Percentiles rank a stretch among this genome's conserved stretches.
Evolutionary conservation across 1,139 yeast species (phyloP).

Genomic region (Torulaspora pretoriensis): DNA sequence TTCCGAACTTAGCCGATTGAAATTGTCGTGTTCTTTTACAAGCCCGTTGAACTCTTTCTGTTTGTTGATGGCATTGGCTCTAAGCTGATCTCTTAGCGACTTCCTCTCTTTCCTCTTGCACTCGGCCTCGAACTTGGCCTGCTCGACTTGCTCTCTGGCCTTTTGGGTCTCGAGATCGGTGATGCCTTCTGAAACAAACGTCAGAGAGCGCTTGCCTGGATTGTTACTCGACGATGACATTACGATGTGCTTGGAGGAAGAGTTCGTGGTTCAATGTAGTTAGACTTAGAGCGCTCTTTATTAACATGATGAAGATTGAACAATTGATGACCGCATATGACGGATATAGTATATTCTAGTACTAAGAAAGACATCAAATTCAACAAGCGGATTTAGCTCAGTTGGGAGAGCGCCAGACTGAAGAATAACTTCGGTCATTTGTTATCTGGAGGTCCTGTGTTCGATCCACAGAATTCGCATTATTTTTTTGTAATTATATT

Average conservation of each 20-base stretch:
- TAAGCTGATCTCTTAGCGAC: slow-evolving; percentile 30
- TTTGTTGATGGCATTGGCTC: slow-evolving; percentile 29
- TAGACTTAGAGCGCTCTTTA: not conserved
- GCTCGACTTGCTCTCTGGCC: slow-evolving; percentile 24
- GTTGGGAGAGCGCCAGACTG: slow-evolving; percentile 36
- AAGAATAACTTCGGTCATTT: slow-evolving; percentile 24
- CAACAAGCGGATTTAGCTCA: slow-evolving; percentile 30
- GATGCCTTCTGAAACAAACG: slow-evolving; percentile 30
- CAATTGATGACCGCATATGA: not conserved
- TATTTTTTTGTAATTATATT: slow-evolving; percentile 22
- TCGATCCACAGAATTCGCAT: slow-evolving; percentile 86
- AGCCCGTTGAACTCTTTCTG: slow-evolving; percentile 24
- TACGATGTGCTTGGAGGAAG: not conserved
- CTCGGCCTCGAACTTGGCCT: slow-evolving; percentile 25
- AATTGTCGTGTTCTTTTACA: slow-evolving; percentile 27
- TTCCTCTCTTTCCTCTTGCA: slow-evolving; percentile 25
- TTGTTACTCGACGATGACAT: slow-evolving; percentile 6
- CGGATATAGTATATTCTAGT: not conserved
- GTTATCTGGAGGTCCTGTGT: slow-evolving; percentile 83
- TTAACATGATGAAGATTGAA: not conserved
- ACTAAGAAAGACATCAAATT: not conserved
- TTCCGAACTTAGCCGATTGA: slow-evolving; percentile 25
- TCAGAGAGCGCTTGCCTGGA: slow-evolving; percentile 11
- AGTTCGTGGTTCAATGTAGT: no score
- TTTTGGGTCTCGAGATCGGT: slow-evolving; percentile 26